A percentile compares a stretch with the other conserved stretches of the same genome.
Evolutionary conservation across 768 basidiomycete genomes (phyloP).

Genomic region (Coprinopsis sp.): DNA sequence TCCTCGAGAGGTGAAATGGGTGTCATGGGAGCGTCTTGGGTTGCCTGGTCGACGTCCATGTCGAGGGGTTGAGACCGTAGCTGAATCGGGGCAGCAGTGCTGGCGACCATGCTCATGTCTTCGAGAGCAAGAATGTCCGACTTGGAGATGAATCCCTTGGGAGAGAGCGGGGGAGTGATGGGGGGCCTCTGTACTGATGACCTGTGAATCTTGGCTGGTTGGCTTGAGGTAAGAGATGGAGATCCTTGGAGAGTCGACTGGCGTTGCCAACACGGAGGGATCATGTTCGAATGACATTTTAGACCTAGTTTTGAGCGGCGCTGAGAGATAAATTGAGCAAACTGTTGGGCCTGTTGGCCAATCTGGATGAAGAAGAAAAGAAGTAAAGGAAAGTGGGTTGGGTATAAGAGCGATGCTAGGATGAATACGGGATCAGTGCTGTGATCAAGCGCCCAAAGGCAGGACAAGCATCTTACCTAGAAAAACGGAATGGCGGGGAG

Average conservation of each 20-base stretch:
- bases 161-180: constrained; percentile 16
- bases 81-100: not conserved
- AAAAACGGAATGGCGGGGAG: not conserved
- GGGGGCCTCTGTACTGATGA: constrained; percentile 25
- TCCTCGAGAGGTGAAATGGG: constrained; percentile 4
- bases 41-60: not conserved
- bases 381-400: constrained; percentile 7
- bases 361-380: constrained; percentile 6
- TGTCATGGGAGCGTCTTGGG: not conserved
- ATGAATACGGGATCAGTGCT: not conserved
- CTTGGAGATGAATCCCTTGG: constrained; percentile 3
- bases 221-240: constrained; percentile 20
- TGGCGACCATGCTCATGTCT: not conserved
- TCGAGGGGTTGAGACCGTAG: not conserved
- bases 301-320: too few relatives aligned
- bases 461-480: too few relatives aligned
- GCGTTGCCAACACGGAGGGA: constrained; percentile 7
- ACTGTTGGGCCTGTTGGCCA: not conserved
- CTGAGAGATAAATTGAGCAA: too few relatives aligned
- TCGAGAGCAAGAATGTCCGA: constrained; percentile 4
- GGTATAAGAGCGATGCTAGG: constrained; percentile 1
- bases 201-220: constrained; percentile 31
- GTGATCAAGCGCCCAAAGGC: too few relatives aligned
- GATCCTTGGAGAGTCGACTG: constrained; percentile 21
- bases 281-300: constrained; percentile 25